Percentiles rank a stretch among this genome's conserved stretches.
Conservation (phyloP, 1,284 basidiomycete genomes). For the Ustilago shanxiensis region DNA sequence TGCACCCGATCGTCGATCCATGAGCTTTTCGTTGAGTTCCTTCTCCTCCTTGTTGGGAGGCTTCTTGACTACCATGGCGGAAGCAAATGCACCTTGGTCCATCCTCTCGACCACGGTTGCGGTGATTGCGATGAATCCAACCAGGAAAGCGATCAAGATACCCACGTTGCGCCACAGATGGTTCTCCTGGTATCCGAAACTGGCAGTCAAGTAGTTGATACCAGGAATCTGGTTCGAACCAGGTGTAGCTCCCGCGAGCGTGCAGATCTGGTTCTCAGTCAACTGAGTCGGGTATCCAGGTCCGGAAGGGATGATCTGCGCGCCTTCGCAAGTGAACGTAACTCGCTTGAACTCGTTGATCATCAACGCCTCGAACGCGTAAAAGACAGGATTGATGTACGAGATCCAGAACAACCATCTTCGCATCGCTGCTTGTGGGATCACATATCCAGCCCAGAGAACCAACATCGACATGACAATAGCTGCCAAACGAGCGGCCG, state of each 20-base stretch:
- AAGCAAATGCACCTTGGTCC: constrained; percentile 56
- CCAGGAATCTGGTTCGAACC: constrained; percentile 72
- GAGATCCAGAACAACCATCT: constrained; percentile 84
- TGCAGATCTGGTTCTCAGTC: constrained; percentile 70
- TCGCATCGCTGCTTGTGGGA: constrained; percentile 76
- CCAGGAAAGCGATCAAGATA: constrained; percentile 70
- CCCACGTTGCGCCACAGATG: constrained; percentile 73
- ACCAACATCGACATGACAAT: constrained; percentile 59
- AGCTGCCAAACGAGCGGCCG: constrained; percentile 58
- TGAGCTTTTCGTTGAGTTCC: constrained; percentile 49
- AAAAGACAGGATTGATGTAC: constrained; percentile 73
- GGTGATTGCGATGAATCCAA: constrained; percentile 60
- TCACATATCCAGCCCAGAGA: constrained; percentile 60
- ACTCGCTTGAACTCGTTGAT: constrained; percentile 72
- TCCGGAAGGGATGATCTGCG: constrained; percentile 46
- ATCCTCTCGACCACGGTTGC: constrained; percentile 50
- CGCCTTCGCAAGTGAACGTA: constrained; percentile 54
- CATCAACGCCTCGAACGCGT: constrained; percentile 80
- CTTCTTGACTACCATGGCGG: constrained; percentile 67
- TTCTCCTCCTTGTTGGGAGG: constrained; percentile 44
- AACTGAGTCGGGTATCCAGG: constrained; percentile 40
- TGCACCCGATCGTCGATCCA: constrained; percentile 35
- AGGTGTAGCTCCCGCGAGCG: constrained; percentile 71
- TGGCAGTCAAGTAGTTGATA: constrained; percentile 73
- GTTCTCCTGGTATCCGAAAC: constrained; percentile 76